These are phyloP conservation scores for Candida vaughaniae DNA, from an alignment of 805 yeast genomes.

Conservation along the genomic window DNA sequence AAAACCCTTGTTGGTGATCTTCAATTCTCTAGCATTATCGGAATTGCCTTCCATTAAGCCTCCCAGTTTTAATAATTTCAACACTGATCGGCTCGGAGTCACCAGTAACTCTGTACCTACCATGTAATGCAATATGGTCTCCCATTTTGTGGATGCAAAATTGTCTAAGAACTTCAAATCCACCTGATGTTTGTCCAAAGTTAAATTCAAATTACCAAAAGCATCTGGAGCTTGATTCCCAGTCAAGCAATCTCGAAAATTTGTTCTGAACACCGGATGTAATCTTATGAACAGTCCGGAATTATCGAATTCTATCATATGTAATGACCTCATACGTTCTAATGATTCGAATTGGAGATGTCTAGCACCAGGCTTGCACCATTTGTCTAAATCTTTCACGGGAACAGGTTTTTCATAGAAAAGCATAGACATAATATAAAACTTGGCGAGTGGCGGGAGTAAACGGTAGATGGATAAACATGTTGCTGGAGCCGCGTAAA, in stretches of 20 bases:
- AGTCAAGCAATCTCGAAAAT: constrained; percentile 79
- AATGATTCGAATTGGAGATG: constrained; percentile 72
- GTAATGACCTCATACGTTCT: constrained; percentile 71
- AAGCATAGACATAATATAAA: constrained; percentile 81
- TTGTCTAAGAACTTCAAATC: constrained; percentile 66
- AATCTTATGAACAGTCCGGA: constrained; percentile 50
- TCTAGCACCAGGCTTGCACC: constrained; percentile 66
- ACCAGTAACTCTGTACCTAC: constrained; percentile 81
- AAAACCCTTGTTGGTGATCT: constrained; percentile 88
- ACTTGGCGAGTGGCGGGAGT: constrained; percentile 85
- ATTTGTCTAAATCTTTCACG: constrained; percentile 63
- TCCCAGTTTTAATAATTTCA: constrained; percentile 71
- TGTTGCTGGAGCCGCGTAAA: constrained; percentile 85
- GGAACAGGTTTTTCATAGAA: constrained; percentile 76
- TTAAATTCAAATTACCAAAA: constrained; percentile 69
- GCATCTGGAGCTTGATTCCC: constrained; percentile 69
- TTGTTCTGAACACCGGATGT: constrained; percentile 71
- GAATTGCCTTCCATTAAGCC: constrained; percentile 78
- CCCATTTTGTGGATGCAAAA: constrained; percentile 91
- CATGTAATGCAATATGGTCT: constrained; percentile 92
- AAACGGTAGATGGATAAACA: constrained; percentile 90
- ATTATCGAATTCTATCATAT: constrained; percentile 64
- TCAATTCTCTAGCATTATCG: constrained; percentile 36
- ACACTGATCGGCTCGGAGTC: constrained; percentile 78
- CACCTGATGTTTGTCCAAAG: constrained; percentile 51